These are phyloP conservation scores for Neonectria punicea DNA, from an alignment of 2,329 filamentous ascomycete genomes.

Conservation along the genomic window DNA sequence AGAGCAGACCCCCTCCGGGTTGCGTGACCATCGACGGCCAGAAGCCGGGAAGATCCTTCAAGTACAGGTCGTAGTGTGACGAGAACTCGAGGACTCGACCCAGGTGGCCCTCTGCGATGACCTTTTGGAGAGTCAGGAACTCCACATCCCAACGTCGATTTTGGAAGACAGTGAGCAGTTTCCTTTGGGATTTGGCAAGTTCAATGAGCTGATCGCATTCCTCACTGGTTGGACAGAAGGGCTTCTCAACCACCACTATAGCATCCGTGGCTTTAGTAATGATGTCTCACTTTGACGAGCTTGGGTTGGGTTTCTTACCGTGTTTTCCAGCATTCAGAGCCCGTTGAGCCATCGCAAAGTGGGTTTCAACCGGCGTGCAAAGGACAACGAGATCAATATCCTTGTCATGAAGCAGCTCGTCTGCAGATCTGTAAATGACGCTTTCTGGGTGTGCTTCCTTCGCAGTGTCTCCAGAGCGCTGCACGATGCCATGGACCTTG, in stretches of 20 bases:
- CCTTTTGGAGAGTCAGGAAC: conserved; percentile 1
- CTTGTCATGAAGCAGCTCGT: not conserved
- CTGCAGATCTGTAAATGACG: not conserved
- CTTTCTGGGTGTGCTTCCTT: not conserved
- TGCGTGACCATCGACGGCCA: not conserved
- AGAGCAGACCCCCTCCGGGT: not conserved
- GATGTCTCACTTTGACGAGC: not conserved
- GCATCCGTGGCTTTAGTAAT: not conserved
- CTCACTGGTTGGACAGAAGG: conserved; percentile 5
- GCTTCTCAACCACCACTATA: conserved; percentile 3
- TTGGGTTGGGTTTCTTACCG: not conserved
- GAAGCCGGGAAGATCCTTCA: conserved; percentile 1
- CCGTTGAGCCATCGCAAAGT: not conserved
- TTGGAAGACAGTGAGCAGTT: conserved; percentile 1
- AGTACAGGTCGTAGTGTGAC: conserved; percentile 7
- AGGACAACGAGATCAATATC: not conserved
- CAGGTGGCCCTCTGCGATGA: not conserved
- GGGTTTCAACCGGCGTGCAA: conserved; percentile 6
- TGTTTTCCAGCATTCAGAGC: conserved; percentile 4
- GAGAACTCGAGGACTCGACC: conserved; percentile 3
- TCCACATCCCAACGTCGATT: conserved; percentile 8
- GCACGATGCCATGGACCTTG: not conserved
- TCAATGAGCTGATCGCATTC: not conserved
- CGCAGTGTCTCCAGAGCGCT: conserved; percentile 1
- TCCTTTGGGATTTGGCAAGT: not conserved